phyloP scores from a whole-genome alignment of 441 rosid species.

The Corymbia citriodora region DNA sequence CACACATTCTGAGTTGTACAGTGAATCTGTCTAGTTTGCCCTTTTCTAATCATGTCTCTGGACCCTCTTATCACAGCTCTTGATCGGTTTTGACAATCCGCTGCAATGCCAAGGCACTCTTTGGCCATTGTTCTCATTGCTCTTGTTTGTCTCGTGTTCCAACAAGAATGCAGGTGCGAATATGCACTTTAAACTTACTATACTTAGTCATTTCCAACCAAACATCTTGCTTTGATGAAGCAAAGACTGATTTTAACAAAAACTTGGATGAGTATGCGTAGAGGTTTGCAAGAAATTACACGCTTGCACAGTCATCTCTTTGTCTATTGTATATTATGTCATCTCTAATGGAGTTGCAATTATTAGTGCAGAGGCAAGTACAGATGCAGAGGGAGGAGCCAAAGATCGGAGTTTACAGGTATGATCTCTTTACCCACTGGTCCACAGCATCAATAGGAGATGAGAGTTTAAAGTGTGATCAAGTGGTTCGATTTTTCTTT shows the following conservation, averaged over 20 bases:
- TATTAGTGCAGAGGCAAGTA: background rate
- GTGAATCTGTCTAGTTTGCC: no score
- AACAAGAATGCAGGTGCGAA: background rate
- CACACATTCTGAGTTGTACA: no score
- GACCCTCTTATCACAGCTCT: background rate
- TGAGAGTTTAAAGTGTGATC: background rate
- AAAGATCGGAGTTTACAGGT: background rate
- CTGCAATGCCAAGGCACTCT: background rate
- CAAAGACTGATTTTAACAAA: background rate
- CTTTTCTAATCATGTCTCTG: no score
- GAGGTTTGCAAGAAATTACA: background rate
- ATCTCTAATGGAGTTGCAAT: background rate
- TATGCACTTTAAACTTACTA: background rate
- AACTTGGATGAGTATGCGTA: background rate
- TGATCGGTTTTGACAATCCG: background rate
- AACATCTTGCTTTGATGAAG: background rate
- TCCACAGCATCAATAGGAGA: background rate
- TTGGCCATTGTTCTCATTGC: background rate
- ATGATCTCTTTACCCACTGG: background rate
- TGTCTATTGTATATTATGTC: background rate
- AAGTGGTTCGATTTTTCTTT: background rate
- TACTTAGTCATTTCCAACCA: background rate
- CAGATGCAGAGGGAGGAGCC: background rate
- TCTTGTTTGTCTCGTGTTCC: background rate
- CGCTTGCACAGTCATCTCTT: background rate